phyloP scores from a whole-genome alignment of 2,329 filamentous ascomycete species.

The Elsinoe australis region DNA sequence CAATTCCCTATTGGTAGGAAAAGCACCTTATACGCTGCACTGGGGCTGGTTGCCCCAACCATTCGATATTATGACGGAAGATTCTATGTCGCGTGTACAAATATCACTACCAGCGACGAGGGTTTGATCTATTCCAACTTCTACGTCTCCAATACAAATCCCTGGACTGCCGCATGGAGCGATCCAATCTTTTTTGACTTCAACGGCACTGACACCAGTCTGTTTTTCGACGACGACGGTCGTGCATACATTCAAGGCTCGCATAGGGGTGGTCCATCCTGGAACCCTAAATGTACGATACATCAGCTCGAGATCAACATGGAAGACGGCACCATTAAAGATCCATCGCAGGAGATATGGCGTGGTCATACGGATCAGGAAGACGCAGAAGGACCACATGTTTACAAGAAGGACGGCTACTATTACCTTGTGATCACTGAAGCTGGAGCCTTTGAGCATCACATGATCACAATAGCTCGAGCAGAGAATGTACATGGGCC shows the following conservation, averaged over 20 bases:
- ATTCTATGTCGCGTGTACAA: constrained; percentile 35
- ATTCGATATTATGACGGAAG: constrained; percentile 35
- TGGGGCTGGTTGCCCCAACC: constrained; percentile 37
- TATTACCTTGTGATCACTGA: constrained; percentile 34
- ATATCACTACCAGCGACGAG: constrained; percentile 21
- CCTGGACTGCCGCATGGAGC: constrained; percentile 42
- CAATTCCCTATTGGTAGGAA: no score
- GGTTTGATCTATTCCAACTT: constrained; percentile 35
- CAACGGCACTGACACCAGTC: constrained; percentile 22
- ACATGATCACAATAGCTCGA: constrained; percentile 35
- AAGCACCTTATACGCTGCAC: no score
- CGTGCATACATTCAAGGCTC: neutral
- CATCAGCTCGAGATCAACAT: constrained; percentile 28
- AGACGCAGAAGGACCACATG: constrained; percentile 34
- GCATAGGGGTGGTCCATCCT: constrained; percentile 11
- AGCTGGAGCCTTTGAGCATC: constrained; percentile 36
- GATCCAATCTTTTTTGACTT: constrained; percentile 42
- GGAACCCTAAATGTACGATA: constrained; percentile 25
- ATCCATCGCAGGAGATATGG: constrained; percentile 21
- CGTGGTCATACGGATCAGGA: no score
- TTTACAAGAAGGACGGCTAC: constrained; percentile 32
- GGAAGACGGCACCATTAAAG: constrained; percentile 21
- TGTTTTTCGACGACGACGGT: constrained; percentile 26
- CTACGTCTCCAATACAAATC: constrained; percentile 41
- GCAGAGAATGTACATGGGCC: constrained; percentile 30